Conservation (phyloP, 306 rosid genomes). For the Sicyos edulis region DNA sequence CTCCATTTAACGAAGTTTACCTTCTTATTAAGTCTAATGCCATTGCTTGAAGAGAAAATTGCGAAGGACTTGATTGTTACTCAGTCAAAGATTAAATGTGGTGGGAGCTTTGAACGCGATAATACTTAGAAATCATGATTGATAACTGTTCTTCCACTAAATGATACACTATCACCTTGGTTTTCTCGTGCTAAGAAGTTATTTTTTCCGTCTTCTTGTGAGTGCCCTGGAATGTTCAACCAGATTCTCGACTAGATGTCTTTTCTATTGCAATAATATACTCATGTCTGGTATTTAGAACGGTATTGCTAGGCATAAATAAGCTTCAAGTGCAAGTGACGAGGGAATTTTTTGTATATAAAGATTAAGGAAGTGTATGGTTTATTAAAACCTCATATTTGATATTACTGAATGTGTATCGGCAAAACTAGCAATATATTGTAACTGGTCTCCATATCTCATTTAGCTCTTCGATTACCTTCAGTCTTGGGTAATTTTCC, state of each 20-base stretch:
- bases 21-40: neutral
- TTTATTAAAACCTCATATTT: neutral
- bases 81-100: neutral
- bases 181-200: neutral
- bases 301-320: neutral
- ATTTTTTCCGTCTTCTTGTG: neutral
- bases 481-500: slow-evolving; percentile 25
- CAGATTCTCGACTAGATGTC: neutral
- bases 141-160: neutral
- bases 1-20: neutral
- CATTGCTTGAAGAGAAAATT: neutral
- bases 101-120: neutral
- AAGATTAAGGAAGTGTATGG: neutral
- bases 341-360: neutral
- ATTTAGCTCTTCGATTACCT: slow-evolving; percentile 36
- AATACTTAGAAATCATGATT: neutral
- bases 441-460: slow-evolving; percentile 47
- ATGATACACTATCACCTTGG: neutral
- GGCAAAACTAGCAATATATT: slow-evolving; percentile 19
- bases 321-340: slow-evolving; percentile 1
- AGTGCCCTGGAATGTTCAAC: neutral
- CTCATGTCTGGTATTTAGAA: neutral
- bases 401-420: neutral
- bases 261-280: neutral
- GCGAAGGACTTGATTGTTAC: neutral